phyloP scores from a whole-genome alignment of 345 rosid species.

The Isatis tinctoria region DNA sequence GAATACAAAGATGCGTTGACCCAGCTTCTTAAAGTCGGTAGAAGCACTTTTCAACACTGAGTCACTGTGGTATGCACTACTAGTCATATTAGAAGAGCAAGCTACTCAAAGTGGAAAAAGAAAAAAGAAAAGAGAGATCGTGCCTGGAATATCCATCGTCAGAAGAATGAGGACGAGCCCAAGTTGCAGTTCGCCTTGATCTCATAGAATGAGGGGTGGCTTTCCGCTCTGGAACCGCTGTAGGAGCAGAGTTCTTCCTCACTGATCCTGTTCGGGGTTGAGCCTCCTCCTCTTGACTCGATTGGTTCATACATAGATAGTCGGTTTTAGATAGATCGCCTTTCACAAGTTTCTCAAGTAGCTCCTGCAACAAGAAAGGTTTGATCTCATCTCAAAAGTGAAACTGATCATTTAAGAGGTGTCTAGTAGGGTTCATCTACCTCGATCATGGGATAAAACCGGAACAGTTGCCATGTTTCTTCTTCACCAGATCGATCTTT shows the following conservation, averaged over 20 bases:
- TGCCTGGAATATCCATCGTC: conserved; percentile 90
- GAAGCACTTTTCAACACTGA: conserved; percentile 54
- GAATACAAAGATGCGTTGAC: conserved; percentile 79
- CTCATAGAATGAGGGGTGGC: conserved; percentile 75
- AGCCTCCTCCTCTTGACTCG: conserved; percentile 32
- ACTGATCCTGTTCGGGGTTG: conserved; percentile 35
- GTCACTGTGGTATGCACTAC: conserved; percentile 39
- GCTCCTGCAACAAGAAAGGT: conserved; percentile 49
- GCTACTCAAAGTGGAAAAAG: not conserved
- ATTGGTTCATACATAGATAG: conserved; percentile 51
- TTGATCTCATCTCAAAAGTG: not conserved
- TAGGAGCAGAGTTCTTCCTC: conserved; percentile 36
- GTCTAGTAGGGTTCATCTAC: conserved; percentile 33
- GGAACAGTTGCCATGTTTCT: conserved; percentile 85
- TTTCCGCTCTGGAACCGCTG: conserved; percentile 52
- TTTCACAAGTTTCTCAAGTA: conserved; percentile 66
- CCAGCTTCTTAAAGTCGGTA: conserved; percentile 67
- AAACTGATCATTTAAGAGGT: not conserved
- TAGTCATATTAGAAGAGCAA: conserved; percentile 13
- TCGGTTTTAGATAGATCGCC: conserved; percentile 65
- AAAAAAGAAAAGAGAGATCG: not conserved
- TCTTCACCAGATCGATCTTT: conserved; percentile 85
- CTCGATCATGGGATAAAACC: conserved; percentile 91
- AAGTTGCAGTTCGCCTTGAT: conserved; percentile 80
- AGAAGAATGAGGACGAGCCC: conserved; percentile 67